Base-by-base conservation (phyloP, 2,329 filamentous ascomycete species). In the Cryphonectria parasitica region DNA sequence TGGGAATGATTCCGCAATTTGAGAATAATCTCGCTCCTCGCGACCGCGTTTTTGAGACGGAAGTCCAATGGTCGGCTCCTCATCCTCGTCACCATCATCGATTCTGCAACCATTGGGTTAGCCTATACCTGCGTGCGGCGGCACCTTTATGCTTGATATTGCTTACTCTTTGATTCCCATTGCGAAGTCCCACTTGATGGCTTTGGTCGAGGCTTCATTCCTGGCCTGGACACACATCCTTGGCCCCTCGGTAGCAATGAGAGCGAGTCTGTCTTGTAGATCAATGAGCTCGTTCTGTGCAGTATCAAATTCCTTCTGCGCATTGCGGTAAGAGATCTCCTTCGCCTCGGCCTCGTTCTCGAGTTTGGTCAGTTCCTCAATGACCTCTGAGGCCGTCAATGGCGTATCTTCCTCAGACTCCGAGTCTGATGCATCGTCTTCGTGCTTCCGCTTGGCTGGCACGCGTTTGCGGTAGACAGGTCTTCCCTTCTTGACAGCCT, bases 1-100 rank as follows among this genome's bases (percentile, higher is more conserved):
- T 0, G 88, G 86, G 0, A 92, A 80, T 0, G 81, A 82, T 8
- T 77, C 77, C 0, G 87, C 88, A 17, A 91, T 83, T 63, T 87
- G 78, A 0, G 87, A 83, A 67, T 91, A 91, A 74, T 91, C 85
- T 8, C 88, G 83, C 2, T 82, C 60, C 10, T 89, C 22, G 22
- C 7, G 45, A 19, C 45, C 45, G 45, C 88, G 83, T 2, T 82
- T 61, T 10, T 89, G 84, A 25, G 83, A 76, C 1, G 86, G 83
- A 0, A 86, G 86, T 72, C 89, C 80, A 73, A 88, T 89, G 10
- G 81, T 82, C 2, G 82, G 83, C n/a, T 86, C 86, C 64, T 87
- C 82, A 73, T 88, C 84, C 4, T 82, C 80, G 0, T 77, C 78
- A 25, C 89, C 88, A 72, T 88, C 82, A 70, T 91, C 88, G 0